Percentiles rank a stretch among this genome's conserved stretches.
phyloP scores from a whole-genome alignment of 495 filamentous ascomycete species.

The Thermothielavioides terrestris region DNA sequence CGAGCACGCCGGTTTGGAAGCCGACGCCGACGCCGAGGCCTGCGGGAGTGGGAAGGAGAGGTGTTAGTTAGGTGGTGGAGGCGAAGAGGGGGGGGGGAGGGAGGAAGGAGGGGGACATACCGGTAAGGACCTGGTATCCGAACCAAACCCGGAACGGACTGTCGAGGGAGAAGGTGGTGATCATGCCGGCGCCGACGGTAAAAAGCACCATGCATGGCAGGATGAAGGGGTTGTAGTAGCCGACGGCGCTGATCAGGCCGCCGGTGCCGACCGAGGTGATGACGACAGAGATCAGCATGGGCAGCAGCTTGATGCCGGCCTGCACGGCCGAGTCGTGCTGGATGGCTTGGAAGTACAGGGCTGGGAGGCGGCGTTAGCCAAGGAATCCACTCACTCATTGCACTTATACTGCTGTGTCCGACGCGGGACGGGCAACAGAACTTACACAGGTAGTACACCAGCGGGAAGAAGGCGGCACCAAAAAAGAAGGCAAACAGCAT shows the following conservation, averaged over 20 bases:
- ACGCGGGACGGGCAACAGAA: neutral
- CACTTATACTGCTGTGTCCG: no score
- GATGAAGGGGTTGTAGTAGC: constrained; percentile 47
- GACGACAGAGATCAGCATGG: constrained; percentile 60
- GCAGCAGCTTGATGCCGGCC: constrained; percentile 72
- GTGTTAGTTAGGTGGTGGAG: neutral
- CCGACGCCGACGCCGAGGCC: constrained; percentile 38
- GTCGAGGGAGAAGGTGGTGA: constrained; percentile 38
- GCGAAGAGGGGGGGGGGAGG: neutral
- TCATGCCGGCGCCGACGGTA: constrained; percentile 42
- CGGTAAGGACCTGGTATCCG: constrained; percentile 44
- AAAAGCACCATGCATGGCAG: constrained; percentile 36
- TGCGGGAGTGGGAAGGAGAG: neutral
- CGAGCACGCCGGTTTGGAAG: constrained; percentile 42
- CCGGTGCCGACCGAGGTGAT: constrained; percentile 41
- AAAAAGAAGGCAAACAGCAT: constrained; percentile 51
- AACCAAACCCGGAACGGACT: constrained; percentile 43
- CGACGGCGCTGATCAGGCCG: constrained; percentile 35
- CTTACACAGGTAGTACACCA: constrained; percentile 61
- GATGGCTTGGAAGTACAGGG: constrained; percentile 88
- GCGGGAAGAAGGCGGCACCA: constrained; percentile 57
- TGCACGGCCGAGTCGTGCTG: constrained; percentile 58
- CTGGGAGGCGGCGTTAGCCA: constrained; percentile 14
- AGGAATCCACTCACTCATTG: no score
- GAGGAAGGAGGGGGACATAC: neutral